These are phyloP conservation scores for Tolypocladium amazonense DNA, from an alignment of 2,329 filamentous ascomycete species.

Conservation along the genomic window DNA sequence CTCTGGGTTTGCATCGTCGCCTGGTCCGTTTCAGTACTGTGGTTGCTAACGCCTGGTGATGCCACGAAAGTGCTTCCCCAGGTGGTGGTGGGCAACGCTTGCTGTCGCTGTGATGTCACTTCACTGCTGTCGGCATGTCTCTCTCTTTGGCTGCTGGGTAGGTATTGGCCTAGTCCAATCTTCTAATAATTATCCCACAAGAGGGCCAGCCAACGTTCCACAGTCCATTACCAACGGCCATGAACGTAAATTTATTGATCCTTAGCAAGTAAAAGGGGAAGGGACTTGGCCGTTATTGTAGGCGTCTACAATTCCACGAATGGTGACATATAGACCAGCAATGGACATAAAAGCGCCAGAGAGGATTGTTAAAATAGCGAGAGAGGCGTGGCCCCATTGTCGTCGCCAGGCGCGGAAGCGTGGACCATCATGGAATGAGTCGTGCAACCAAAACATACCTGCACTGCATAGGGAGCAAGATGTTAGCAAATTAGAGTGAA, in stretches of 20 bases:
- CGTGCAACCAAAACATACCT: slow-evolving; percentile 41
- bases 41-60: too few relatives aligned
- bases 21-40: too few relatives aligned
- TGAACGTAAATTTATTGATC: neutral
- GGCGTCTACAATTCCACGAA: slow-evolving; percentile 19
- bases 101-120: too few relatives aligned
- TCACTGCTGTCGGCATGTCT: too few relatives aligned
- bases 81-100: too few relatives aligned
- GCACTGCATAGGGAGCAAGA: slow-evolving; percentile 11
- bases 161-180: too few relatives aligned
- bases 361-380: slow-evolving; percentile 30
- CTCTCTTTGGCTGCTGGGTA: too few relatives aligned
- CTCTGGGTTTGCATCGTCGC: too few relatives aligned
- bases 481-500: neutral
- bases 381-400: slow-evolving; percentile 23
- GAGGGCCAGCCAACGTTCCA: too few relatives aligned
- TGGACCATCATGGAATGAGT: slow-evolving; percentile 30
- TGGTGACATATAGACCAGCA: slow-evolving; percentile 37
- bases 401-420: slow-evolving; percentile 25
- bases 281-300: slow-evolving; percentile 7
- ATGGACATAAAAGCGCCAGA: slow-evolving; percentile 37
- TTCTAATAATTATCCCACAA: too few relatives aligned
- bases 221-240: too few relatives aligned
- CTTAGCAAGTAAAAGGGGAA: slow-evolving; percentile 6
- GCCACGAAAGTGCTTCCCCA: too few relatives aligned